Conservation (phyloP, 225 moss, liverwort and hornwort genomes). For the Antitrichia curtipendula region DNA sequence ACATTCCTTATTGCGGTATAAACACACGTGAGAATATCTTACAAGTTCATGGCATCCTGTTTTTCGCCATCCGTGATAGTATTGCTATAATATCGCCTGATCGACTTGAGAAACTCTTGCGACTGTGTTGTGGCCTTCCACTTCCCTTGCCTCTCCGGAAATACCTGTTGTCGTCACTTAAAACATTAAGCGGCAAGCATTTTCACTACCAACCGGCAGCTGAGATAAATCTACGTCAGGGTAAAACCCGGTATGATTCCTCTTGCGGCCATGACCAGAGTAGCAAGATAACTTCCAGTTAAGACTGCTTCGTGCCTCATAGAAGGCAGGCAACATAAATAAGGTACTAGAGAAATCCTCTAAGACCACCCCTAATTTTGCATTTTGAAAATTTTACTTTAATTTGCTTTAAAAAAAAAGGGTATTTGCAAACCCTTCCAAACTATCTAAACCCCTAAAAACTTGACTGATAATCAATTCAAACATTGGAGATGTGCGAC, state of each 20-base stretch:
- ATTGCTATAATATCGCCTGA: conserved; percentile 94
- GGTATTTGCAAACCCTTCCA: neutral
- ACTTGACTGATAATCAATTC: neutral
- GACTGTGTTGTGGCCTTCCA: conserved; percentile 98
- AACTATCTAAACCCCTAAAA: neutral
- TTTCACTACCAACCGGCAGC: neutral
- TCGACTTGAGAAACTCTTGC: conserved; percentile 85
- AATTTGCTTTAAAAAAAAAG: neutral
- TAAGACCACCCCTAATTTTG: neutral
- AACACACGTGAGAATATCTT: conserved; percentile 3
- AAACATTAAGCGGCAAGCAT: neutral
- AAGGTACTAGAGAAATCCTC: neutral
- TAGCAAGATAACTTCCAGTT: neutral
- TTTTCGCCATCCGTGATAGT: conserved; percentile 96
- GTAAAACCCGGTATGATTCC: neutral
- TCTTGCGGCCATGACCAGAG: neutral
- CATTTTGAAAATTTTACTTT: neutral
- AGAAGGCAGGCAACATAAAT: neutral
- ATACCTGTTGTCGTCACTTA: conserved; percentile 45
- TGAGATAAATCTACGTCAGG: neutral
- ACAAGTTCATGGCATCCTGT: conserved; percentile 96
- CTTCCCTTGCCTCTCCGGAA: conserved; percentile 91
- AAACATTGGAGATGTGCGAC: neutral
- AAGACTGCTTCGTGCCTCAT: neutral
- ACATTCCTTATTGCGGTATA: neutral